Conservation (phyloP, 139 green algal species). For the Coelastrella sp. region DNA sequence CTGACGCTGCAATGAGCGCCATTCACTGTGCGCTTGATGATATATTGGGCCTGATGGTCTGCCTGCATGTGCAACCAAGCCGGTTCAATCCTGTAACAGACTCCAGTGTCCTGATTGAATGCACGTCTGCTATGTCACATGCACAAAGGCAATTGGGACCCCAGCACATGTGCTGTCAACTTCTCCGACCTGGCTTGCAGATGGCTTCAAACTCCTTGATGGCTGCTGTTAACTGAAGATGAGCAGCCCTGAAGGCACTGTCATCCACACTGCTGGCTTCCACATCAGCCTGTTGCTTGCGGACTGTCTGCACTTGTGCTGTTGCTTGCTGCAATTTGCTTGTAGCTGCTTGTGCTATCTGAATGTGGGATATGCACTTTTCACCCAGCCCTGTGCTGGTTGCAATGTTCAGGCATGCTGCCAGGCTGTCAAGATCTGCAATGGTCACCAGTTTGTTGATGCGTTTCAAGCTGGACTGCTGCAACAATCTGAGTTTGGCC, state of each 20-base stretch:
- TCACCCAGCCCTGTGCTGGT: neutral
- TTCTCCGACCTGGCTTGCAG: constrained; percentile 35
- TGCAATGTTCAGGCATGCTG: neutral
- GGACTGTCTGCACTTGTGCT: no score
- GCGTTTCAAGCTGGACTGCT: neutral
- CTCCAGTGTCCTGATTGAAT: no score
- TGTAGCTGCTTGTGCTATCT: constrained; percentile 5
- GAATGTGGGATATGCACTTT: neutral
- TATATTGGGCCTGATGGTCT: constrained; percentile 10
- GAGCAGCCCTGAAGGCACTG: neutral
- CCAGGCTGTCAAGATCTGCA: constrained; percentile 21
- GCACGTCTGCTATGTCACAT: no score
- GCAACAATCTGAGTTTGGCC: constrained; percentile 37
- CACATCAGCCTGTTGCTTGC: no score
- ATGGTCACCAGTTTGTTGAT: constrained; percentile 17
- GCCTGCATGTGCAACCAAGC: neutral
- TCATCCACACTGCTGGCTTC: neutral
- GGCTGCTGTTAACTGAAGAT: neutral
- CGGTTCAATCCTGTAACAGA: neutral
- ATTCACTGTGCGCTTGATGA: neutral
- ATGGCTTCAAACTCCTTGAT: constrained; percentile 20
- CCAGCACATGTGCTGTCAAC: neutral
- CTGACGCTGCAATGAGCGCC: constrained; percentile 21
- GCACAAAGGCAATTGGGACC: no score
- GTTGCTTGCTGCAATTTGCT: no score